These are phyloP conservation scores for Fusarium robinianum DNA, from an alignment of 2,329 filamentous ascomycete genomes.

Conservation along the genomic window DNA sequence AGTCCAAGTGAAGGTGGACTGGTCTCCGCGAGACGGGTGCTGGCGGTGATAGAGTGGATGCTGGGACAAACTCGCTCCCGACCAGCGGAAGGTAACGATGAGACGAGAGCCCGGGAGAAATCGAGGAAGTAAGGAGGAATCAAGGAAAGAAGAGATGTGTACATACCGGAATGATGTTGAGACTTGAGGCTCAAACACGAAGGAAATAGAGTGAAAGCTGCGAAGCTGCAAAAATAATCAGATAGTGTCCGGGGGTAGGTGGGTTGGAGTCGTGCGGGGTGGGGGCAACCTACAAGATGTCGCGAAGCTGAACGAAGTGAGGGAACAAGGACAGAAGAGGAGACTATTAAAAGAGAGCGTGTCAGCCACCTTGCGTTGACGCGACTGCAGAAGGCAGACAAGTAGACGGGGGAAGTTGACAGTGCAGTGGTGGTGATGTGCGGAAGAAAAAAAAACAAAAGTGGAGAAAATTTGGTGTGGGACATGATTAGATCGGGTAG, in stretches of 20 bases:
- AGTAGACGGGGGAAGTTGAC: background rate
- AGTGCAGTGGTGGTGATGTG: conserved; percentile 4
- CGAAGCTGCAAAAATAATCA: conserved; percentile 16
- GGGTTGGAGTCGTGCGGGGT: background rate
- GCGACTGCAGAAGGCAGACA: background rate
- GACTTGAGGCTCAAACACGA: conserved; percentile 28
- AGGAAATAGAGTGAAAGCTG: conserved; percentile 14
- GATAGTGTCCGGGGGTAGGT: background rate
- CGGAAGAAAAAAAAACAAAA: background rate
- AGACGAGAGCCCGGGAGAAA: no score
- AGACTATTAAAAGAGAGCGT: conserved; percentile 6
- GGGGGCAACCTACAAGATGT: conserved; percentile 20
- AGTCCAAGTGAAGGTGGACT: background rate
- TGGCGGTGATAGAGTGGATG: no score
- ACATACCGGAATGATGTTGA: conserved; percentile 25
- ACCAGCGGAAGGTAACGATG: no score
- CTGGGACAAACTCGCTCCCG: no score
- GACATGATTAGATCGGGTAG: background rate
- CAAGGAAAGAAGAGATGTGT: background rate
- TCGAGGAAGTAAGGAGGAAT: no score
- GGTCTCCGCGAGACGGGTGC: no score
- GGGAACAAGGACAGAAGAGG: conserved; percentile 24
- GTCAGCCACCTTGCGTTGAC: conserved; percentile 14
- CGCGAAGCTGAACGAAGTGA: conserved; percentile 29
- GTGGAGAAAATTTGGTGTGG: background rate